Evolutionary conservation across 176 grass and related monocot species (phyloP).

Genomic region (Thinopyrum elongatum): DNA sequence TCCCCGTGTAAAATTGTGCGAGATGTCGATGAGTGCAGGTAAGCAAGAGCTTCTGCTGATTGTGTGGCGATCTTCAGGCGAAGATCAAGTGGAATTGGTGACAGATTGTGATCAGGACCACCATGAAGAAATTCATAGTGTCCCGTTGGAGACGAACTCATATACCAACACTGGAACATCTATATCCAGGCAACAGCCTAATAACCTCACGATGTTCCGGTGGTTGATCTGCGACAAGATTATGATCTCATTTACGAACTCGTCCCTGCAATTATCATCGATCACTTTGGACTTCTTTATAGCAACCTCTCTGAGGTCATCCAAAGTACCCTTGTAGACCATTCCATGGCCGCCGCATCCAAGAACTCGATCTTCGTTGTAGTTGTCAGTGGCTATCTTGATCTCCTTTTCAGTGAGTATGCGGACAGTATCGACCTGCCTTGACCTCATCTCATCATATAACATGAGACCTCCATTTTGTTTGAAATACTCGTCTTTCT

Average conservation of each 20-base stretch:
- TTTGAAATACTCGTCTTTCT: slow-evolving; percentile 42
- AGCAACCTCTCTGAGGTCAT: slow-evolving; percentile 40
- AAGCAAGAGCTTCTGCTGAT: slow-evolving; percentile 40
- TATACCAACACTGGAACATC: slow-evolving; percentile 46
- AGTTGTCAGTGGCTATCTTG: slow-evolving; percentile 48
- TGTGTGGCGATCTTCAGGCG: slow-evolving; percentile 40
- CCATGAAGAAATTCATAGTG: slow-evolving; percentile 45
- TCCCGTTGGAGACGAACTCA: slow-evolving; percentile 54
- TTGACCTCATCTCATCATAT: slow-evolving; percentile 46
- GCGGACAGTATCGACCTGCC: slow-evolving; percentile 17
- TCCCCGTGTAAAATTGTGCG: slow-evolving; percentile 45
- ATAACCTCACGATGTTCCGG: slow-evolving; percentile 39
- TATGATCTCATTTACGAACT: slow-evolving; percentile 60
- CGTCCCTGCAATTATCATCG: slow-evolving; percentile 30
- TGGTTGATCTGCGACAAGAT: slow-evolving; percentile 63
- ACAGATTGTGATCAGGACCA: background rate
- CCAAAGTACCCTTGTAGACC: slow-evolving; percentile 46
- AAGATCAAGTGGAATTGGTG: slow-evolving; percentile 27
- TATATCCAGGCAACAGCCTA: slow-evolving; percentile 53
- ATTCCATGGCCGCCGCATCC: slow-evolving; percentile 28
- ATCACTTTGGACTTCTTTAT: slow-evolving; percentile 48
- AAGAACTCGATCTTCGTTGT: slow-evolving; percentile 18
- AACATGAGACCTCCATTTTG: slow-evolving; percentile 46
- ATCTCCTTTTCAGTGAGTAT: slow-evolving; percentile 39
- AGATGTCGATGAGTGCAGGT: slow-evolving; percentile 46